phyloP scores from a whole-genome alignment of 305 asterid species.

The Andrographis paniculata region DNA sequence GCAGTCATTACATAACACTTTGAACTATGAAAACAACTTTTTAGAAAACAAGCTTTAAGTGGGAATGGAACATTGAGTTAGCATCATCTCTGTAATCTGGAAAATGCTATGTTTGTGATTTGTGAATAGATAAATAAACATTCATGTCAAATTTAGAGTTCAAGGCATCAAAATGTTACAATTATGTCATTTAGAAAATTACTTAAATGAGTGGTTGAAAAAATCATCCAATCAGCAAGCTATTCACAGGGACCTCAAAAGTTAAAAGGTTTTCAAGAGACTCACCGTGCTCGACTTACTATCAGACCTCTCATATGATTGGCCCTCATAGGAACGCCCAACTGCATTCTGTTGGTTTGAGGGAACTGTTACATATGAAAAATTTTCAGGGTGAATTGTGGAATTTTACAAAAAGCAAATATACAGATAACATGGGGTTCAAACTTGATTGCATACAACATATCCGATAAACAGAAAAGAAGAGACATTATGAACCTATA shows the following conservation, averaged over 20 bases:
- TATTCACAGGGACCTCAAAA: constrained; percentile 1
- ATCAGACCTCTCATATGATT: constrained; percentile 50
- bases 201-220: not conserved
- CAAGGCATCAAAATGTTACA: not conserved
- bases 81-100: not conserved
- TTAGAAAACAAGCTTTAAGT: not conserved
- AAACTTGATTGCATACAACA: not conserved
- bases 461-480: not conserved
- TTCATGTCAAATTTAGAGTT: not conserved
- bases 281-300: constrained; percentile 54
- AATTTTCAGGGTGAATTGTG: constrained; percentile 12
- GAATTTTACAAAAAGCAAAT: not conserved
- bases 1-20: not conserved
- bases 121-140: not conserved
- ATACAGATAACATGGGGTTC: not conserved
- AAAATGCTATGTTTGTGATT: not conserved
- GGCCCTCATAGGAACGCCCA: constrained; percentile 46
- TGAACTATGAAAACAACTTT: not conserved
- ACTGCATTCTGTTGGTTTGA: constrained; percentile 44
- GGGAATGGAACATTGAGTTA: not conserved
- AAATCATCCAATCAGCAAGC: not conserved
- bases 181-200: too few relatives aligned
- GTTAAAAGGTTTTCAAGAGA: constrained; percentile 13
- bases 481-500: not conserved
- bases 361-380: constrained; percentile 36